Percentiles rank a stretch among this genome's conserved stretches.
phyloP scores from a whole-genome alignment of 2,329 filamentous ascomycete species.

The Penicillium verrucosum region DNA sequence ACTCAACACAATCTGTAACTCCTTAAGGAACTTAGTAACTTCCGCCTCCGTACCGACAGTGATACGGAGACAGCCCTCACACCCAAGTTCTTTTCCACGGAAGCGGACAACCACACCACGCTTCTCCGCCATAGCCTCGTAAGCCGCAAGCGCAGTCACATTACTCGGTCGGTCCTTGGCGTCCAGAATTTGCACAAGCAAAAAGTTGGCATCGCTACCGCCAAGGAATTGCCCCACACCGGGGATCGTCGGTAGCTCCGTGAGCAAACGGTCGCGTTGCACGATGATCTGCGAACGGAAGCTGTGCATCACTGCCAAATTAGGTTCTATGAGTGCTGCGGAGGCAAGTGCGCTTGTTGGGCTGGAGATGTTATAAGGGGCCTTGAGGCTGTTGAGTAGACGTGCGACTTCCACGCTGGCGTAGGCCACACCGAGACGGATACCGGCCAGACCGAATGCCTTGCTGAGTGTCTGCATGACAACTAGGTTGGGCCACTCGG shows the following conservation, averaged over 20 bases:
- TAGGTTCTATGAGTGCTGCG: conserved; percentile 64
- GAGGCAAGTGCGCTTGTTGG: conserved; percentile 79
- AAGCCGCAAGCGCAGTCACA: conserved; percentile 70
- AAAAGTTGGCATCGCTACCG: conserved; percentile 78
- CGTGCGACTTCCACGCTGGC: conserved; percentile 68
- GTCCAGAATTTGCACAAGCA: conserved; percentile 85
- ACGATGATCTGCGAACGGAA: conserved; percentile 67
- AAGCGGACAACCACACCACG: conserved; percentile 91
- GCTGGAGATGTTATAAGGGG: conserved; percentile 91
- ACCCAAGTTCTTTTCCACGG: conserved; percentile 87
- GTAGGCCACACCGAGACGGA: conserved; percentile 84
- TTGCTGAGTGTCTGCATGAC: conserved; percentile 99
- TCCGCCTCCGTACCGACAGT: conserved; percentile 89
- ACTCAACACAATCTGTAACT: conserved; percentile 56
- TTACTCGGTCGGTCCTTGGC: conserved; percentile 71
- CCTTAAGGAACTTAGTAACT: conserved; percentile 71
- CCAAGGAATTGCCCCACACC: conserved; percentile 80
- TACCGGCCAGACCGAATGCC: conserved; percentile 91
- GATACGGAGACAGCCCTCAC: conserved; percentile 81
- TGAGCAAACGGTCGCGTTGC: conserved; percentile 74
- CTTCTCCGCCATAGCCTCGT: conserved; percentile 78
- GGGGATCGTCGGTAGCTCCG: conserved; percentile 68
- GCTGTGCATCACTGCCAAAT: conserved; percentile 68
- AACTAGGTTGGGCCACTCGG: conserved; percentile 89
- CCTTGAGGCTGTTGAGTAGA: conserved; percentile 88